phyloP scores from a whole-genome alignment of 495 filamentous ascomycete genomes.

The Thermothielavioides terrestris region DNA sequence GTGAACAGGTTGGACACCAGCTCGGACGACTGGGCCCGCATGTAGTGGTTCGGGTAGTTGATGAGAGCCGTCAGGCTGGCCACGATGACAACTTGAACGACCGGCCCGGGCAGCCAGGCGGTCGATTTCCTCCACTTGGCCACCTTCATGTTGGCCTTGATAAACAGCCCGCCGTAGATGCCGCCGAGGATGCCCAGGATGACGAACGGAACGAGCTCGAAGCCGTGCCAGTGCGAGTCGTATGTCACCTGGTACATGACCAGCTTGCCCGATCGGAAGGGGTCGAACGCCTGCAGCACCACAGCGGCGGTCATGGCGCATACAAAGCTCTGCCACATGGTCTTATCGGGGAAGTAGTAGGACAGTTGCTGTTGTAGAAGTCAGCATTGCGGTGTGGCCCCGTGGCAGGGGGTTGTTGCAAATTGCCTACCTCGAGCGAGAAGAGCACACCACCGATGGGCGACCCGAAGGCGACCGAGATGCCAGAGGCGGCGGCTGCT shows the following conservation, averaged over 20 bases:
- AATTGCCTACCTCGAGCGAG: constrained; percentile 70
- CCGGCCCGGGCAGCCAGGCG: constrained; percentile 52
- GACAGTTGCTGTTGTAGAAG: constrained; percentile 57
- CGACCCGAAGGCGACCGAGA: constrained; percentile 95
- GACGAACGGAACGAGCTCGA: constrained; percentile 84
- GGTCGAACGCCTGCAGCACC: constrained; percentile 83
- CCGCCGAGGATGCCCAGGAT: constrained; percentile 84
- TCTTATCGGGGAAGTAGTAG: constrained; percentile 98
- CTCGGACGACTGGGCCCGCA: constrained; percentile 85
- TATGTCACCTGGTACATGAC: constrained; percentile 97
- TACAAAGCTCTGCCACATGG: constrained; percentile 99
- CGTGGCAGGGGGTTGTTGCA: too few species aligned
- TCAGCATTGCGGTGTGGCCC: too few species aligned
- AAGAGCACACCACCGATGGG: constrained; percentile 92
- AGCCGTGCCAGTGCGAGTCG: constrained; percentile 84
- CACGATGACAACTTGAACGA: constrained; percentile 67
- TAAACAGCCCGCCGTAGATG: constrained; percentile 88
- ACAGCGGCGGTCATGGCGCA: constrained; percentile 97
- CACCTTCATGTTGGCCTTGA: constrained; percentile 84
- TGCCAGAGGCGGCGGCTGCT: constrained; percentile 86
- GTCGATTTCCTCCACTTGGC: constrained; percentile 68
- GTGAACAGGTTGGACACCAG: constrained; percentile 88
- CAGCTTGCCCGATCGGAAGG: constrained; percentile 91
- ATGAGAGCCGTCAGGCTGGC: constrained; percentile 75
- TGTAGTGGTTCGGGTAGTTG: constrained; percentile 92